Evolutionary conservation across 495 filamentous ascomycete genomes (phyloP).

Genomic region (Filosporella fistucella): DNA sequence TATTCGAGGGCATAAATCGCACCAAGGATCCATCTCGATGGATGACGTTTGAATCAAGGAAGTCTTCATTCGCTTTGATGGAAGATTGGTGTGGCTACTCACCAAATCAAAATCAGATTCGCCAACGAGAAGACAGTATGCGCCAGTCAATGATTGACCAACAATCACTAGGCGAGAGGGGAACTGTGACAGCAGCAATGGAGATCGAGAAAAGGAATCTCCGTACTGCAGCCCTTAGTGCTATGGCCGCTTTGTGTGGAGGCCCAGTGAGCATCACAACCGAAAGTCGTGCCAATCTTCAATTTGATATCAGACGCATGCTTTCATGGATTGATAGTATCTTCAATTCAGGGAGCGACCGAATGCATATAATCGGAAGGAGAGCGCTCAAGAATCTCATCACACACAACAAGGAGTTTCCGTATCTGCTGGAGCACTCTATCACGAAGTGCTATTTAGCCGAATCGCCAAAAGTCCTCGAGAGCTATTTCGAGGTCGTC

Average conservation of each 20-base stretch:
- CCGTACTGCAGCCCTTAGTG: conserved; percentile 82
- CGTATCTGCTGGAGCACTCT: conserved; percentile 78
- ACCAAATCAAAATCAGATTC: conserved; percentile 79
- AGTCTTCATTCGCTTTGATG: conserved; percentile 93
- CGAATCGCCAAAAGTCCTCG: conserved; percentile 73
- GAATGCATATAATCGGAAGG: conserved; percentile 86
- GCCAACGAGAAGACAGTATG: conserved; percentile 83
- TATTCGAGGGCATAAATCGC: conserved; percentile 88
- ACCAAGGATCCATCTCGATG: conserved; percentile 81
- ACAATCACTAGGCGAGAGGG: conserved; percentile 58
- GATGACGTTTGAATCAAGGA: conserved; percentile 93
- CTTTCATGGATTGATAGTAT: conserved; percentile 93
- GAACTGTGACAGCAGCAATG: conserved; percentile 78
- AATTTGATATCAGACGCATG: conserved; percentile 90
- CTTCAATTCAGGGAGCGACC: conserved; percentile 83
- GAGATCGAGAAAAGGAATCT: conserved; percentile 95
- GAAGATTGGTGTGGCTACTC: conserved; percentile 99
- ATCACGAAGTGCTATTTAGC: conserved; percentile 83
- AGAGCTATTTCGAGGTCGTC: conserved; percentile 94
- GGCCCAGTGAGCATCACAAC: conserved; percentile 86
- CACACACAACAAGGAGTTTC: conserved; percentile 79
- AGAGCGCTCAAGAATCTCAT: conserved; percentile 89
- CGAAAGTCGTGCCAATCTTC: conserved; percentile 73
- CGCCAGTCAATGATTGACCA: conserved; percentile 69
- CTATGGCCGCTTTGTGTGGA: conserved; percentile 92